These are phyloP conservation scores for Vitis vinifera DNA, from an alignment of 164 flowering plant genomes.

Conservation along the genomic window ASM3070453v1 NC_081811.1:22354001-22354500, in stretches of 20 bases:
- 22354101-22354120: too few species aligned
- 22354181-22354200: neutral
- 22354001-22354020: too few species aligned
- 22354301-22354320: conserved; percentile 76
- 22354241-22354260: conserved; percentile 68
- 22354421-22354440: neutral
- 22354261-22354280: conserved; percentile 43
- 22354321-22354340: conserved; percentile 84
- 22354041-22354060: too few species aligned
- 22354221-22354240: conserved; percentile 40
- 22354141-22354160: too few species aligned
- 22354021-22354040: too few species aligned
- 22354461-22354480: neutral
- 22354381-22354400: conserved; percentile 41
- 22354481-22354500: neutral
- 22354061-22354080: too few species aligned
- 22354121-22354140: too few species aligned
- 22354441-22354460: neutral
- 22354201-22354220: neutral
- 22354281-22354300: conserved; percentile 73
- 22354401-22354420: neutral
- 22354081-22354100: too few species aligned
- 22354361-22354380: conserved; percentile 87
- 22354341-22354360: conserved; percentile 82
- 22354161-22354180: too few species aligned